Conservation (phyloP, 2,329 filamentous ascomycete genomes). For the Didymella lethalis region DNA sequence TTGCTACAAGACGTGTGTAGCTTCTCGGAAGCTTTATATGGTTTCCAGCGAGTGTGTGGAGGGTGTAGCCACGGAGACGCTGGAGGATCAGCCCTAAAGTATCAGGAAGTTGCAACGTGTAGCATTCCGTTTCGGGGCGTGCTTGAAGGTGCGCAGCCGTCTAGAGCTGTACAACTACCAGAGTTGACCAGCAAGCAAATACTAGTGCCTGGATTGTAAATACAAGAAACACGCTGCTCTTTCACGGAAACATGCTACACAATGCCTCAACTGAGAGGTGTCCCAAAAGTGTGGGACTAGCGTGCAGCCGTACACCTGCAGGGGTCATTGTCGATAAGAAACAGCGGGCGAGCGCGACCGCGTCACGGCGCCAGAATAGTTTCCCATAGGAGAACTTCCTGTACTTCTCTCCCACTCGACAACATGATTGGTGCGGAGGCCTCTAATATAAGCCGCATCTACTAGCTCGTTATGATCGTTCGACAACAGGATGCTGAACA, state of each 20-base stretch:
- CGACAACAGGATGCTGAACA: conserved; percentile 7
- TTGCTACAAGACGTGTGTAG: conserved; percentile 19
- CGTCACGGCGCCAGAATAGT: neutral
- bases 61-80: conserved; percentile 7
- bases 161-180: conserved; percentile 2
- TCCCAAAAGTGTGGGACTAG: conserved; percentile 20
- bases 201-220: neutral
- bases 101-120: conserved; percentile 52
- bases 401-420: neutral
- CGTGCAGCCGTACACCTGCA: conserved; percentile 5
- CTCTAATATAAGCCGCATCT: neutral
- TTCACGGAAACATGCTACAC: neutral
- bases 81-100: conserved; percentile 32
- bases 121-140: conserved; percentile 37
- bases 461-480: conserved; percentile 1
- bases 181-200: conserved; percentile 2
- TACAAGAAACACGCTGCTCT: neutral
- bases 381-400: conserved; percentile 8
- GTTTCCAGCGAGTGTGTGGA: conserved; percentile 13
- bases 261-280: conserved; percentile 7
- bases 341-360: neutral
- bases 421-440: conserved; percentile 8
- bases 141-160: neutral
- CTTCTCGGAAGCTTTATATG: conserved; percentile 15
- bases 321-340: conserved; percentile 18